Evolutionary conservation across 1,284 basidiomycete species (phyloP), one percentile per base, ranked within the genome.

Genomic region (Puccinia horiana): DNA sequence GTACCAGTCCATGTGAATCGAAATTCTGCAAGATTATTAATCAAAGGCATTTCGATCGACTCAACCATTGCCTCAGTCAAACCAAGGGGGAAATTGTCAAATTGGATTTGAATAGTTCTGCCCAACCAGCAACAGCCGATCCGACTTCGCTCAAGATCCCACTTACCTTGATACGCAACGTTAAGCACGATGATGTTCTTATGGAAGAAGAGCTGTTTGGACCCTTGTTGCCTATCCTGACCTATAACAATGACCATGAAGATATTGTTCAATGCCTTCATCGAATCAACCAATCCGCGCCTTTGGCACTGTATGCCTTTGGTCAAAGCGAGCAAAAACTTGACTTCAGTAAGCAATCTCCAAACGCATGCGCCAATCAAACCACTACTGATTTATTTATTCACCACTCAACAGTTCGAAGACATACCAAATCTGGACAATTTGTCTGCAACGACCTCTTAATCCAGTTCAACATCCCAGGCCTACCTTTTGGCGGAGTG

Each of bases 121-220:
- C 72, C 18, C 49, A 61, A 65, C 73, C 56, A 81, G 84, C 37
- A 83, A 82, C 2, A 84, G 85, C 58, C 83, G 63, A 73, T 58
- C 49, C 67, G 5, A 35, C n/a, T n/a, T 52, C 65, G 23, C 54
- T 81, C 82, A 86, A 85, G 83, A 81, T 88, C 18, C 85, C 86
- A 11, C 81, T 86, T 16, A 87, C 87, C 4, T 83, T 88, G 29
- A 83, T 88, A 18, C 83, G 85, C 37, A 83, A 87, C 81, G 85
- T 87, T 52, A 83, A 84, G 65, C 49, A 63, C 0, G 85, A 86
- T 58, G 88, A 88, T 76, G 56, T 85, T 12, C 79, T 87, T 67
- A 88, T 88, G 87, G 8, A 58, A 61, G 87, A 86, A 35, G 88
- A 88, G 84, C 86, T 88, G 84, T 88, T 88, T 81, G 88, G 88